Base-by-base conservation (phyloP, 768 basidiomycete species). In the Tricholoma saponaceum region DNA sequence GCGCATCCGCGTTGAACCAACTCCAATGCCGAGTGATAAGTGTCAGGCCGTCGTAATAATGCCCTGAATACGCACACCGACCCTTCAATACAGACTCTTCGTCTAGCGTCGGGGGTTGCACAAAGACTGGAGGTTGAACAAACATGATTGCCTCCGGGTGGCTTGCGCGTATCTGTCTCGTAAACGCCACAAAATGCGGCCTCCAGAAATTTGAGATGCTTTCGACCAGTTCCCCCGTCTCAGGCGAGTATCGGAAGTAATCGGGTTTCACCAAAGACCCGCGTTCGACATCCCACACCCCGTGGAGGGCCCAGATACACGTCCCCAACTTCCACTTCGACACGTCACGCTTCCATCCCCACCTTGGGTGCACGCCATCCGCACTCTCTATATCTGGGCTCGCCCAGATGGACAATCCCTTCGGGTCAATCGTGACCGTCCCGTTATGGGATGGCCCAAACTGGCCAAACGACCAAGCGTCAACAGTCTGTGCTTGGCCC, bases 41-140 rank as follows among this genome's bases (percentile, higher is more conserved):
- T 0, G 96, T 98, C 39, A 98, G 75, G 1, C 95, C 95, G 64
- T 98, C 95, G 66, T 98, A 98, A 70, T 94, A 98, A 69, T 98
- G 96, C 0, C 86, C 79, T 4, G 89, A 86, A 62, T 91, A 88
- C 30, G 75, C 83, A 26, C 81, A 86, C 2, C 88, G 84, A 1
- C 95, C 86, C 13, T 82, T 79, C 16, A 85, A 70, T 13, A 66
- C 58, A 18, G 86, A 71, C 8, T 81, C 79, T 22, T 81, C 79
- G 7, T 81, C 79, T 14, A 83, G 70, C 1, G 70, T 63, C 0
- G 95, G 93, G 0, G 95, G 96, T 1, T 75, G 72, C 0, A 84
- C 86, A 67, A 98, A 98, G 0, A 98, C 93, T 5, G 95, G 92
- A 0, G 93, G 90, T 58, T 95, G 92, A 47, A 96, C 76, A 67